Evolutionary conservation across 345 rosid genomes (phyloP), one percentile per base, ranked within the genome.

Genomic region (Eucalyptus regnans): DNA sequence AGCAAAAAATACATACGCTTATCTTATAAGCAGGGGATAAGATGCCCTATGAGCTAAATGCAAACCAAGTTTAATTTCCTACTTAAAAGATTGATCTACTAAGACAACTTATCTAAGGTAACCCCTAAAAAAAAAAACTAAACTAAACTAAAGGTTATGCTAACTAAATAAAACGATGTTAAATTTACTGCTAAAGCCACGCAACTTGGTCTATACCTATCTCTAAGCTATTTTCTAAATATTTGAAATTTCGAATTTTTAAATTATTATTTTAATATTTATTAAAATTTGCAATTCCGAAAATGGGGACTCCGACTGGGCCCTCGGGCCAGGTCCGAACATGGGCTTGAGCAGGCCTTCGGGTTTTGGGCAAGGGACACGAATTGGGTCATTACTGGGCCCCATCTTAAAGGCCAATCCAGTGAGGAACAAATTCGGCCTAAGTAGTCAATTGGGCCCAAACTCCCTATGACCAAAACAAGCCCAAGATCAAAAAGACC

Each of bases 401-500:
- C 62, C 62, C 29, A 56, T 56, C 62, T 56, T 56, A 56, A 23
- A 56, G 62, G 62, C 62, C 29, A 23, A 56, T 25, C 62, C 62
- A 56, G 29, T 56, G 12, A 23, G 62, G 3, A 56, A 56, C 62
- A 23, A 23, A 23, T 56, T 56, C 12, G 29, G 12, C 29, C 29
- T 56, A 56, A 56, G 62, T 22, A 56, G 62, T 23, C 62, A 23
- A 23, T 22, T 23, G 13, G 29, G 62, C 62, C 29, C 62, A 56
- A 56, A 56, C 62, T 56, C 62, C 62, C 62, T 56, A 22, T 23
- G 62, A 56, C 62, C 62, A 56, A 56, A 9, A 23, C 29, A 56
- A 56, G 0, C 29, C 62, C 29, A 56, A 1, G 9, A 56, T 0
- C 62, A 0, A 56, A 0, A 1, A 56, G 29, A 56, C 13, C 6